Evolutionary conservation across 148 eudicot species (phyloP).

Genomic region (Rhododendron simsii): DNA sequence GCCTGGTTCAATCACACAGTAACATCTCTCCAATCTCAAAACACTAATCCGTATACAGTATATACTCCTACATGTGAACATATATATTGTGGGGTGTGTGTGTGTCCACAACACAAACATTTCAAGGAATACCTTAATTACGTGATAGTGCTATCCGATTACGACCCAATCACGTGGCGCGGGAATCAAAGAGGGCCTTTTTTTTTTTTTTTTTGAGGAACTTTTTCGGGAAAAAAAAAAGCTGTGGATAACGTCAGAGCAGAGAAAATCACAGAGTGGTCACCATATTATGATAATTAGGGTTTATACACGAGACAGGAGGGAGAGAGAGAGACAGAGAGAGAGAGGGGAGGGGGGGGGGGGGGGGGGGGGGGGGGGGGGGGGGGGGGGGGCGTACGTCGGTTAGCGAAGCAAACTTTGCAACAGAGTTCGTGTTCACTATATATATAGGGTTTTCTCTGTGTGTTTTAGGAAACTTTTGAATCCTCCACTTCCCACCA

Average conservation of each 20-base stretch:
- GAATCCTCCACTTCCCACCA: background rate
- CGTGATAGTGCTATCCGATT: background rate
- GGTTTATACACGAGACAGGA: background rate
- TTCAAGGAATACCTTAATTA: background rate
- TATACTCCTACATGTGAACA: background rate
- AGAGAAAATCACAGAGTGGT: background rate
- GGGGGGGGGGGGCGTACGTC: background rate
- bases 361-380: too few relatives aligned
- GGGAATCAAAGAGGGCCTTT: background rate
- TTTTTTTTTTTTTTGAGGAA: background rate
- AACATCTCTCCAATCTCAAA: background rate
- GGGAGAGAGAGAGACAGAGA: background rate
- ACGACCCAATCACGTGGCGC: conserved; percentile 1
- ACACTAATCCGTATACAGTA: background rate
- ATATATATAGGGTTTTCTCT: background rate
- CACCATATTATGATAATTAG: background rate
- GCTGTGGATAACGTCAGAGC: background rate
- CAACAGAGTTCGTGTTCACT: background rate
- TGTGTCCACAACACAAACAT: background rate
- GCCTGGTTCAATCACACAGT: background rate
- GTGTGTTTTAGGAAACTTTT: background rate
- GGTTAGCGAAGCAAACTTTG: background rate
- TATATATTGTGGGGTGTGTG: background rate
- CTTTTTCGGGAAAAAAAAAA: background rate
- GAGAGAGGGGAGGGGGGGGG: rapidly evolving